Evolutionary conservation across 2,329 filamentous ascomycete genomes (phyloP).

Genomic region (Monilinia fructicola): DNA sequence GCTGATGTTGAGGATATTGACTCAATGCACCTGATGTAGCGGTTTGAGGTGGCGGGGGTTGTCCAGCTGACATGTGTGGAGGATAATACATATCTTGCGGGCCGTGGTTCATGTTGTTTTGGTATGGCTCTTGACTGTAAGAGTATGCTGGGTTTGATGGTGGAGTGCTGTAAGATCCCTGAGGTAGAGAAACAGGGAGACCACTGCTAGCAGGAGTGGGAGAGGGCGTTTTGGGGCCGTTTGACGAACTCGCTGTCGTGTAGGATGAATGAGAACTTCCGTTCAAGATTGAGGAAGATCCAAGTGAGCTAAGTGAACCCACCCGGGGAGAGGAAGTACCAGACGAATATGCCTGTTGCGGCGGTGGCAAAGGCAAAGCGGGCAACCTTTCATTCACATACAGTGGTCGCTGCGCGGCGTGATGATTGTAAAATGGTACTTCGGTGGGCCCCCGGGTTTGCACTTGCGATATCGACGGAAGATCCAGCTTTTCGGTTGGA

Average conservation of each 20-base stretch:
- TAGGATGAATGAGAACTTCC: constrained; percentile 57
- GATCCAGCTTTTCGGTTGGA: constrained; percentile 88
- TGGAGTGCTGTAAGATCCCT: constrained; percentile 38
- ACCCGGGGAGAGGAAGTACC: constrained; percentile 73
- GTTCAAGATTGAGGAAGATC: constrained; percentile 53
- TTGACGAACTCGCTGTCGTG: constrained; percentile 51
- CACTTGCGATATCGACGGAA: constrained; percentile 81
- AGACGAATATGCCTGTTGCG: constrained; percentile 63
- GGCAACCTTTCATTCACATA: constrained; percentile 73
- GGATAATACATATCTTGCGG: constrained; percentile 84
- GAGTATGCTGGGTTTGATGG: constrained; percentile 45
- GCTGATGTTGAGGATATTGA: constrained; percentile 76
- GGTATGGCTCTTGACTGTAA: constrained; percentile 43
- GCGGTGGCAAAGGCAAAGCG: constrained; percentile 67
- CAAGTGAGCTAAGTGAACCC: constrained; percentile 65
- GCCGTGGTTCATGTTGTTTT: constrained; percentile 75
- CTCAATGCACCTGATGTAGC: constrained; percentile 71
- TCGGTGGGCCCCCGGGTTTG: constrained; percentile 76
- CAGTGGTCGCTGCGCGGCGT: constrained; percentile 62
- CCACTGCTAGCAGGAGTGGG: constrained; percentile 57
- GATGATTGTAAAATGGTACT: constrained; percentile 66
- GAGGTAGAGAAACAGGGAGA: constrained; percentile 45
- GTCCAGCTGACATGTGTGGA: constrained; percentile 74
- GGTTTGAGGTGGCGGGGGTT: constrained; percentile 71
- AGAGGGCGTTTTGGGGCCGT: constrained; percentile 76